Evolutionary conservation across 192 early-diverging fungal species (phyloP), one percentile per base, ranked within the genome.

Genomic region (Umbelopsis vinacea): DNA sequence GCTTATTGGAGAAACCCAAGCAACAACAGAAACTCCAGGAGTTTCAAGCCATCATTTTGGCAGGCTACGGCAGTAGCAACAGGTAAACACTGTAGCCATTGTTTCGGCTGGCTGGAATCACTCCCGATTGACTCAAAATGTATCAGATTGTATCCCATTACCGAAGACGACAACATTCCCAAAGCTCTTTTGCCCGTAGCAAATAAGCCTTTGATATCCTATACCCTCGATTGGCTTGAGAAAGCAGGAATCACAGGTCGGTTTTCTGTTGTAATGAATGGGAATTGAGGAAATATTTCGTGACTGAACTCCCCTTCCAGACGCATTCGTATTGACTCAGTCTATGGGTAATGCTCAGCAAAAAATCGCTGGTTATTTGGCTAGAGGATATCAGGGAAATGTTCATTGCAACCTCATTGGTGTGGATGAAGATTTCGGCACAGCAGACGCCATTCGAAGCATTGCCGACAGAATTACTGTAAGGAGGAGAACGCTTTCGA

Each of bases 111-210:
- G 11, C 35, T 47, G 29, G 22, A 52, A n/a, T 71, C 33, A 69
- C 19, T 14, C 24, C n/a, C 38, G 52, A 54, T 43, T 63, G 48
- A 50, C 17, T 37, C 26, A n/a, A 19, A 33, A 47, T 47, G 10
- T 22, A 15, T 17, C 72, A 89, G 88, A 81, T 72, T 95, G 76
- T 91, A 89, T 67, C 92, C 91, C 50, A 81, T 98, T 74, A 88
- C 91, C 8, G 92, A 94, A 68, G 91, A 91, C 54, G 87, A 89
- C 52, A 93, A 89, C 77, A 78, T 92, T 73, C 96, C 98, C 53
- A 98, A 99, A 79, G 96, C 96, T 3, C 86, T 97, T 48, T 85
- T 99, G 40, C 98, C 98, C 4, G 83, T 98, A 45, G 96, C 92
- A 1, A 97, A 97, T 77, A 92, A 92, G 76, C 98, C 98, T 63